Percentiles rank a stretch among this genome's conserved stretches.
phyloP scores from a whole-genome alignment of 2,329 filamentous ascomycete genomes.

The Akanthomyces lecanii region DNA sequence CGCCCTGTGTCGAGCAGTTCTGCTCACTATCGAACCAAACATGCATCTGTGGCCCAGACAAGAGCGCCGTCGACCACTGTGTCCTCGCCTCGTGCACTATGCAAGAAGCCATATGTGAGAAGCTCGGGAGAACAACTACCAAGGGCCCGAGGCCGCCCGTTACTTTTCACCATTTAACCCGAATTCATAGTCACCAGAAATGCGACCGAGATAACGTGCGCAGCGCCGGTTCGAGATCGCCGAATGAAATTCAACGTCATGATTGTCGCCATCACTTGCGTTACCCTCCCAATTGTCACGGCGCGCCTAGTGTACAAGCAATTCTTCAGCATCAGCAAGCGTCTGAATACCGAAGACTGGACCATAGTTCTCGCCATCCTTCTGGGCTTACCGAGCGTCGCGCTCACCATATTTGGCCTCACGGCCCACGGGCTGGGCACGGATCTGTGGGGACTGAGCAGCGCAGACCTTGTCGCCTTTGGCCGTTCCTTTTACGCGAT shows the following conservation, averaged over 20 bases:
- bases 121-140: neutral
- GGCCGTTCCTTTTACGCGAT: constrained; percentile 35
- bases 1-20: neutral
- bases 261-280: neutral
- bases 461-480: constrained; percentile 37
- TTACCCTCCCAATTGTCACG: constrained; percentile 29
- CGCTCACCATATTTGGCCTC: constrained; percentile 29
- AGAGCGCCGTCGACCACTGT: neutral
- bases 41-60: neutral
- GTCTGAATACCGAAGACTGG: constrained; percentile 35
- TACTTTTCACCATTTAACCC: too few relatives aligned
- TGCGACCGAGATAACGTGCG: neutral
- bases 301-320: constrained; percentile 34
- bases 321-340: constrained; percentile 29
- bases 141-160: too few relatives aligned
- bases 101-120: constrained; percentile 3
- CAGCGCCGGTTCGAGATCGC: constrained; percentile 4
- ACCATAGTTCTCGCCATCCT: constrained; percentile 27
- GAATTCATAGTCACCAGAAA: neutral
- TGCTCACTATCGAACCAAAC: neutral
- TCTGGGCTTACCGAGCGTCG: constrained; percentile 26
- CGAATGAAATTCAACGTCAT: neutral
- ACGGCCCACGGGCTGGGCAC: constrained; percentile 36
- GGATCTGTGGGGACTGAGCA: constrained; percentile 42
- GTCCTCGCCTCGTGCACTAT: neutral